These are phyloP conservation scores for Pichia sp. DNA, from an alignment of 1,139 yeast species.

Conservation along the genomic window DNA sequence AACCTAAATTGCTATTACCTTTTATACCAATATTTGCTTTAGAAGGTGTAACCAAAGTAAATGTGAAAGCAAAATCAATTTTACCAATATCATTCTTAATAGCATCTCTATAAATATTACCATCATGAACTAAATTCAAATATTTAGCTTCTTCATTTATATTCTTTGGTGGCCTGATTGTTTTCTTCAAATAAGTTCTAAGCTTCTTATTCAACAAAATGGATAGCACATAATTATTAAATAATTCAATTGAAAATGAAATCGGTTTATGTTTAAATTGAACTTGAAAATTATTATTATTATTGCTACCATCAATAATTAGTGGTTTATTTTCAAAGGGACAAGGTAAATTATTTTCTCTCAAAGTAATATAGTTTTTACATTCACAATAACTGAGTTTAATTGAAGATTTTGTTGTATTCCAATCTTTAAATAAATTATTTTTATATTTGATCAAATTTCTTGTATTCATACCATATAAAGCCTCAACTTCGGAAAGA, in stretches of 20 bases:
- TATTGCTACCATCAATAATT: not conserved
- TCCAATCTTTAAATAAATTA: constrained; percentile 2
- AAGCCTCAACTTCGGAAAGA: not conserved
- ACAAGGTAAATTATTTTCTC: not conserved
- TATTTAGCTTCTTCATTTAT: not conserved
- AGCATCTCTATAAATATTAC: constrained; percentile 6
- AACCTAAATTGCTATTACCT: not conserved
- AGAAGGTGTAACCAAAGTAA: constrained; percentile 6
- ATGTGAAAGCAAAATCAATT: constrained; percentile 13
- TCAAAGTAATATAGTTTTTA: not conserved
- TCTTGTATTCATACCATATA: not conserved
- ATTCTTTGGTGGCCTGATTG: constrained; percentile 8
- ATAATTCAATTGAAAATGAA: constrained; percentile 6
- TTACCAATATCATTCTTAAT: not conserved
- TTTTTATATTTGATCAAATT: not conserved
- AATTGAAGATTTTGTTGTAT: constrained; percentile 2
- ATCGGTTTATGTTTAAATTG: not conserved
- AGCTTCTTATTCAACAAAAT: constrained; percentile 10
- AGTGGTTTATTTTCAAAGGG: not conserved
- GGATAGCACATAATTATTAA: constrained; percentile 10
- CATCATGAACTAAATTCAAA: constrained; percentile 7
- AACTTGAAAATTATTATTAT: not conserved
- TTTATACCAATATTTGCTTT: not conserved
- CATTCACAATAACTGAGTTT: constrained; percentile 4
- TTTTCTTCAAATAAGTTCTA: constrained; percentile 9